Base-by-base conservation (phyloP, 2,329 filamentous ascomycete species). In the Pseudocercospora crystallina region DNA sequence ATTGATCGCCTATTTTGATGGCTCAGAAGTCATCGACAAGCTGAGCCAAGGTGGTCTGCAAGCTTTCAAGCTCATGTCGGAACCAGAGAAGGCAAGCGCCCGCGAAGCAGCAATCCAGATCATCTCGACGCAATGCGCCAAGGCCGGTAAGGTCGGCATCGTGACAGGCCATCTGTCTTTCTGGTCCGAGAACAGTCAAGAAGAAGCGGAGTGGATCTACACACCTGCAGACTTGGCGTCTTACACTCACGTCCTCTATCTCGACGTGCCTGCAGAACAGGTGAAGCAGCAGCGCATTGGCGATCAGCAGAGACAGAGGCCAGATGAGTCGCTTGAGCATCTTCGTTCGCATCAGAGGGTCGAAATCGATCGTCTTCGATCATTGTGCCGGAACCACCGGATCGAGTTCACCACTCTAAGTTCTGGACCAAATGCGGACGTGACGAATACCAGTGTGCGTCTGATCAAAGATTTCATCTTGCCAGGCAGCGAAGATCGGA, bases 211-310 rank as follows among this genome's bases (percentile, higher is more conserved):
- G 11, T 26, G 17, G 14, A 72, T 80, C 0, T 72, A 65, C 43
- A 83, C 78, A 0, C 9, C 64, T 2, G 66, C 59, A 7, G 81
- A 85, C 49, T 42, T 75, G 3, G 37, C 69, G 0, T 71, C 64
- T 0, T 85, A 74, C 61, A 82, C 80, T 0, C 80, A 85, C 56
- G 79, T 86, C 11, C 37, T 86, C 10, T 85, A 85, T 58, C 59
- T 85, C 26, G 65, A 79, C 37, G 59, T 73, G 1, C 57, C 69
- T 1, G 54, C 70, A 0, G 58, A 72, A 1, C 17, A 63, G 0
- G 63, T 84, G 12, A 12, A 13, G 10, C 52, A 53, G 1, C 44
- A 72, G 36, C 73, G 69, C 13, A 32, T 29, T 0, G 43, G 64
- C 0, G 78, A 84, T 55, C 8, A 58, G 14, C 10, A 41, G 20